These are phyloP conservation scores for Debaryomycetaceae sp. DNA, from an alignment of 1,139 yeast genomes.

Conservation along the genomic window DNA sequence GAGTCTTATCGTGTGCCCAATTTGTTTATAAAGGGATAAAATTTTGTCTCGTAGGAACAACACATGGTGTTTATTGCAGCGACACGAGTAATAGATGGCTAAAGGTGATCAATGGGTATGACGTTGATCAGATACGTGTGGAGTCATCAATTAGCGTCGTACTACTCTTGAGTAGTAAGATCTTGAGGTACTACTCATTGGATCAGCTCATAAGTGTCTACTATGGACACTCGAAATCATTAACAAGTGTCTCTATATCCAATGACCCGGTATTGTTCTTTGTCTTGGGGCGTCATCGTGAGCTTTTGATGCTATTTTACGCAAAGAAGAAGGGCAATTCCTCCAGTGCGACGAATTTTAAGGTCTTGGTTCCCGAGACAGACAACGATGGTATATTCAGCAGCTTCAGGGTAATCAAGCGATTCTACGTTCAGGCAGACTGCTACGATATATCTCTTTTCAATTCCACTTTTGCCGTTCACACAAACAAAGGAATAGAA, in stretches of 20 bases:
- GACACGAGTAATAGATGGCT: slow-evolving; percentile 57
- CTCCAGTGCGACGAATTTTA: slow-evolving; percentile 47
- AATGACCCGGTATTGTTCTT: slow-evolving; percentile 48
- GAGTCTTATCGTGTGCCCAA: slow-evolving; percentile 23
- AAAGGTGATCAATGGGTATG: slow-evolving; percentile 50
- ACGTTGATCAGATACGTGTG: slow-evolving; percentile 61
- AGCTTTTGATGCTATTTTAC: slow-evolving; percentile 54
- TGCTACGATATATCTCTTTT: slow-evolving; percentile 56
- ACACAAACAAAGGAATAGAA: slow-evolving; percentile 68
- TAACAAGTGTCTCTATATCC: slow-evolving; percentile 33
- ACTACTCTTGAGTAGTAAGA: slow-evolving; percentile 56
- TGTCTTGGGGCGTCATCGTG: slow-evolving; percentile 58
- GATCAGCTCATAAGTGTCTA: slow-evolving; percentile 40
- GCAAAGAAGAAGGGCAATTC: slow-evolving; percentile 48
- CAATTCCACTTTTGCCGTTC: slow-evolving; percentile 62
- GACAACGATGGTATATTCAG: slow-evolving; percentile 51
- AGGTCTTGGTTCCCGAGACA: slow-evolving; percentile 48
- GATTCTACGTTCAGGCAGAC: slow-evolving; percentile 50
- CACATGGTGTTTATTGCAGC: slow-evolving; percentile 44
- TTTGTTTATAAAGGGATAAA: slow-evolving; percentile 24
- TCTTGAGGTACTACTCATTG: slow-evolving; percentile 59
- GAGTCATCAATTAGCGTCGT: slow-evolving; percentile 56
- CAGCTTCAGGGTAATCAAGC: slow-evolving; percentile 46
- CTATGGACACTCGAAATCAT: slow-evolving; percentile 27
- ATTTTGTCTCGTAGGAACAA: slow-evolving; percentile 33